Evolutionary conservation across 257 asterid genomes (phyloP).

Genomic region (Solanum pennellii): DNA sequence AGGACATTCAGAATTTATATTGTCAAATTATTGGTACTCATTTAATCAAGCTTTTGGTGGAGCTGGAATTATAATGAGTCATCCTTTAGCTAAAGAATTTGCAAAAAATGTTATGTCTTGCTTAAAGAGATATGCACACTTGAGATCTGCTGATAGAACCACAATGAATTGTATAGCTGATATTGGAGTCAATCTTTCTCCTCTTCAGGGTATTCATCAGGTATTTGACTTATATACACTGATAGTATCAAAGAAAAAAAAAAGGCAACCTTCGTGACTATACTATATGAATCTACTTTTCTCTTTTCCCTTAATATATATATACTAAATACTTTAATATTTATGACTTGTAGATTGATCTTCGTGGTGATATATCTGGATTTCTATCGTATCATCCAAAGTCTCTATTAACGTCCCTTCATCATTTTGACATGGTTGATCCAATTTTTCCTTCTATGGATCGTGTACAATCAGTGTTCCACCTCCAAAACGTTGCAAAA

Average conservation of each 20-base stretch:
- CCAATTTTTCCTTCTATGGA: constrained; percentile 40
- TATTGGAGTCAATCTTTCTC: constrained; percentile 17
- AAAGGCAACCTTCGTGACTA: neutral
- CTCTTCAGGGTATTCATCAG: constrained; percentile 24
- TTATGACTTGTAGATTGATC: constrained; percentile 29
- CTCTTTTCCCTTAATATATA: neutral
- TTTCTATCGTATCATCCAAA: constrained; percentile 53
- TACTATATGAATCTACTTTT: neutral
- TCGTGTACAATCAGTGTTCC: constrained; percentile 28
- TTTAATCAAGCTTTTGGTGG: constrained; percentile 25
- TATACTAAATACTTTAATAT: neutral
- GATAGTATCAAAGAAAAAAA: neutral
- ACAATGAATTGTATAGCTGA: constrained; percentile 15
- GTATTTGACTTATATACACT: neutral
- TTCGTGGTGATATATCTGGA: constrained; percentile 53
- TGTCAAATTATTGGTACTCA: constrained; percentile 3
- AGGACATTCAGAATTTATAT: constrained; percentile 10
- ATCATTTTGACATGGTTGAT: constrained; percentile 43
- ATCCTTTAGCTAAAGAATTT: constrained; percentile 17
- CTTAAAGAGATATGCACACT: constrained; percentile 7
- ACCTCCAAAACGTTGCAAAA: constrained; percentile 36
- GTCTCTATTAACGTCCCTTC: constrained; percentile 36
- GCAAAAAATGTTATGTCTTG: constrained; percentile 8
- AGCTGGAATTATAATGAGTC: constrained; percentile 21
- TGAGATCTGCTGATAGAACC: constrained; percentile 9